phyloP scores from a whole-genome alignment of 2,329 filamentous ascomycete genomes.

The Neopestalotiopsis sp. region DNA sequence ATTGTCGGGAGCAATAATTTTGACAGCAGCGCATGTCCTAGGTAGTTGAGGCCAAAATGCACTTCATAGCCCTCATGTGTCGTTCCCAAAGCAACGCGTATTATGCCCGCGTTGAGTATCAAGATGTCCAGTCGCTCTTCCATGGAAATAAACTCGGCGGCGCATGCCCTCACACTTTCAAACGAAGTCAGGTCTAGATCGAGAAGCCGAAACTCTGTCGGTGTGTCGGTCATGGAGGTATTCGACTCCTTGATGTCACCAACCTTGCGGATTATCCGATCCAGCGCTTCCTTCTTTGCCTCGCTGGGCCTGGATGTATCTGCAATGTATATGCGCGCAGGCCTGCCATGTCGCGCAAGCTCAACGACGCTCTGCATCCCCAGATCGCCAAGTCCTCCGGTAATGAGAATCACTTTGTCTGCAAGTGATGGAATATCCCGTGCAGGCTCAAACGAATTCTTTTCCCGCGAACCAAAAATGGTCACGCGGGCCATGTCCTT shows the following conservation, averaged over 20 bases:
- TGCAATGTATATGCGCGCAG: slow-evolving; percentile 20
- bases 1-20: slow-evolving; percentile 1
- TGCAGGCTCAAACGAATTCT: slow-evolving; percentile 24
- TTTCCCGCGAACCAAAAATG: slow-evolving; percentile 1
- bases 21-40: slow-evolving; percentile 2
- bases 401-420: slow-evolving; percentile 41
- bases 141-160: background rate
- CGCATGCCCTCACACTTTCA: slow-evolving; percentile 13
- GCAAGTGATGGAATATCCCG: slow-evolving; percentile 36
- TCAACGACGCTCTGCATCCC: slow-evolving; percentile 42
- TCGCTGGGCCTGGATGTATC: slow-evolving; percentile 36
- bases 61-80: slow-evolving; percentile 4
- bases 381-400: slow-evolving; percentile 42
- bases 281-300: slow-evolving; percentile 37
- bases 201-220: background rate
- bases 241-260: background rate
- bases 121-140: slow-evolving; percentile 5
- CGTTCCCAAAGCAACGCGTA: background rate
- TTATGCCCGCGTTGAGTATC: slow-evolving; percentile 1
- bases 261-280: background rate
- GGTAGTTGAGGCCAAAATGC: background rate
- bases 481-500: background rate
- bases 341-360: slow-evolving; percentile 37
- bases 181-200: slow-evolving; percentile 1
- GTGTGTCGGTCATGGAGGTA: background rate